These are phyloP conservation scores for Neonectria faginata DNA, from an alignment of 2,329 filamentous ascomycete genomes.

Conservation along the genomic window DNA sequence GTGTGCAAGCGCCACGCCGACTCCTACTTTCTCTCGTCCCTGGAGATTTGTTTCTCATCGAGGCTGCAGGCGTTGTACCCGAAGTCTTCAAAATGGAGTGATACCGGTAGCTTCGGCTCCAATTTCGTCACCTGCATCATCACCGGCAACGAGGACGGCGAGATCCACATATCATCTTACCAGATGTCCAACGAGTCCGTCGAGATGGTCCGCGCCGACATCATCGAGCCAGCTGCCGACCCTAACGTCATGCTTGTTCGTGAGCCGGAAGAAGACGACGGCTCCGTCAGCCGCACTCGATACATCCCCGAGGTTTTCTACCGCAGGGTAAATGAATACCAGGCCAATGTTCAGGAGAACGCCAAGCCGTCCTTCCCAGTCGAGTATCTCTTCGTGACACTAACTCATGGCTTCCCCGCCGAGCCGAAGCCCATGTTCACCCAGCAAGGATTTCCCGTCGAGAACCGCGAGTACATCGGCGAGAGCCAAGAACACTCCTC, in stretches of 20 bases:
- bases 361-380: slow-evolving; percentile 97
- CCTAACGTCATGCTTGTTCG: slow-evolving; percentile 95
- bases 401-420: slow-evolving; percentile 95
- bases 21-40: slow-evolving; percentile 92
- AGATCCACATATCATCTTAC: slow-evolving; percentile 90
- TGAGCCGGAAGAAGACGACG: slow-evolving; percentile 87
- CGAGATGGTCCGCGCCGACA: slow-evolving; percentile 95
- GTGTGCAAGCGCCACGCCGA: slow-evolving; percentile 96
- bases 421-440: slow-evolving; percentile 81
- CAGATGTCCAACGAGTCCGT: slow-evolving; percentile 96
- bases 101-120: slow-evolving; percentile 92
- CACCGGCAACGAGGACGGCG: slow-evolving; percentile 89
- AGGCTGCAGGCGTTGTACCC: slow-evolving; percentile 89
- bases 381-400: slow-evolving; percentile 93
- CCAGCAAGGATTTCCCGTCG: slow-evolving; percentile 82
- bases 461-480: slow-evolving; percentile 89
- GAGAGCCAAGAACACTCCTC: slow-evolving; percentile 83
- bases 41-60: slow-evolving; percentile 91
- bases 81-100: slow-evolving; percentile 95
- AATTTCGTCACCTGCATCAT: slow-evolving; percentile 97
- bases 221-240: slow-evolving; percentile 94
- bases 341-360: slow-evolving; percentile 95
- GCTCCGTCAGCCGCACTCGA: slow-evolving; percentile 73
- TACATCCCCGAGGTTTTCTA: slow-evolving; percentile 99
- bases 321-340: slow-evolving; percentile 94